These are phyloP conservation scores for Selenicereus undatus DNA, from an alignment of 148 eudicot genomes.

Conservation along the genomic window DNA sequence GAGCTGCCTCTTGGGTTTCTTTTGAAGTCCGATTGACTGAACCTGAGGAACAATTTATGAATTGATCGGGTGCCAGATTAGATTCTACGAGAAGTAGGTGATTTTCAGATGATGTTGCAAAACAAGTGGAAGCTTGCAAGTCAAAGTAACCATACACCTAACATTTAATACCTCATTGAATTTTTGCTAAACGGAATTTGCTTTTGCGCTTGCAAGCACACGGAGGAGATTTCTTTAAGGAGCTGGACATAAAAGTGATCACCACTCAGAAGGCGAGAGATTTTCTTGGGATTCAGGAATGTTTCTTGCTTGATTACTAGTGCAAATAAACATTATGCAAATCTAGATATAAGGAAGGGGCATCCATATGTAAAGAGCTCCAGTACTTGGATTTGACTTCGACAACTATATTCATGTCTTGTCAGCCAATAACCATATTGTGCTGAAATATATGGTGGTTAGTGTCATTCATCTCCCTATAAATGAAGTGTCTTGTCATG, in stretches of 20 bases:
- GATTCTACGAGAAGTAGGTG: background rate
- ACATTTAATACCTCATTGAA: too few species aligned
- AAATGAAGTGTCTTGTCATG: background rate
- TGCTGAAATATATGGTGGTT: background rate
- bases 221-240: background rate
- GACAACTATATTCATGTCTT: background rate
- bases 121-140: background rate
- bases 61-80: background rate
- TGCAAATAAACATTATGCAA: background rate
- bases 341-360: background rate
- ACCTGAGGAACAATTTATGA: background rate
- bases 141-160: background rate
- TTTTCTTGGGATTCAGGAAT: background rate
- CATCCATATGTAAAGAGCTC: background rate
- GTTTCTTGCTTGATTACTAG: background rate
- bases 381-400: background rate
- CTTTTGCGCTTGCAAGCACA: background rate
- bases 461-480: background rate
- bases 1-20: background rate
- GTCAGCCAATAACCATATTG: background rate
- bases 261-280: too few species aligned
- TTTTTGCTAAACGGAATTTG: too few species aligned
- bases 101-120: background rate
- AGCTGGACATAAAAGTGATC: background rate
- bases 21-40: background rate